Evolutionary conservation across 2,329 filamentous ascomycete species (phyloP), one percentile per base, ranked within the genome.

Genomic region (Botryotinia convoluta): DNA sequence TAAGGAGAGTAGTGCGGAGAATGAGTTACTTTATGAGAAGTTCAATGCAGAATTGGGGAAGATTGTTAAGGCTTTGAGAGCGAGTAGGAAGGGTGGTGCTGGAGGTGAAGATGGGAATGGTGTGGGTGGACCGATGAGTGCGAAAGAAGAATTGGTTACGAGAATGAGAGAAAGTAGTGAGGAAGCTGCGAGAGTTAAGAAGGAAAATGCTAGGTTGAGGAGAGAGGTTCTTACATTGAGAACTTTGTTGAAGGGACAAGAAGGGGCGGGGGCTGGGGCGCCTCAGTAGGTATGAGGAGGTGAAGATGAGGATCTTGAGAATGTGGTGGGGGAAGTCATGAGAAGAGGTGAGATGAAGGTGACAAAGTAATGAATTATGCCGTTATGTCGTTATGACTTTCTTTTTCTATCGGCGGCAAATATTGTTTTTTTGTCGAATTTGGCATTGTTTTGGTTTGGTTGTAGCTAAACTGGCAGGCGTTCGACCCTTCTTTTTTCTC

Each of bases 1-100:
- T 84, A 92, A 93, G 76, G 94, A 97, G 80, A 89, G 91, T 26
- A 94, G 91, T 78, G 93, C 93, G 0, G 95, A 98, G 84, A 98
- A 98, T 78, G 95, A 98, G 83, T 88, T 95, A 44, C 86, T 98
- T 72, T 98, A 98, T 82, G 92, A 95, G 77, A 91, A 91, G 74
- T 97, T 98, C 85, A 97, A 98, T 79, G 89, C 90, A n/a, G 95
- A 98, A 83, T 84, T 98, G 65, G 92, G 89, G 78, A 94, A 92
- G 84, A 93, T 98, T 74, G 86, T 94, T 61, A 92, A 90, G 81
- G 93, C 91, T 59, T 86, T 96, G 65, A 90, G 89, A 81, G 88
- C 88, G 74, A 64, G 35, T 54, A 57, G 51, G 37, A 68, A 68
- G 20, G 48, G n/a, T 22, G 64, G 35, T 14, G 63, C 22, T 26